Conservation (phyloP, 257 asterid species). For the Fraxinus cuspidata region DNA sequence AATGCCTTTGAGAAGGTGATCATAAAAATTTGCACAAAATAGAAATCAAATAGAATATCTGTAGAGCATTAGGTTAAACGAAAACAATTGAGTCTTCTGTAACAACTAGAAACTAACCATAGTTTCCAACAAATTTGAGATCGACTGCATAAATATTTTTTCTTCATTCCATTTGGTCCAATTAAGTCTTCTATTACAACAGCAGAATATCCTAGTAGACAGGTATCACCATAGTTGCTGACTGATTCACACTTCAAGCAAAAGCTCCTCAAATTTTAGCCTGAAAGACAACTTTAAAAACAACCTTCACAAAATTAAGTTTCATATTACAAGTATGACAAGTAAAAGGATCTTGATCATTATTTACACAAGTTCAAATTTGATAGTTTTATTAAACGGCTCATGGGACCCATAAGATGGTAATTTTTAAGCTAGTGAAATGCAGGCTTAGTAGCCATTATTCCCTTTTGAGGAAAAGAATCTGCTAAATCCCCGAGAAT, state of each 20-base stretch:
- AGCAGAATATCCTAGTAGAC: too few species aligned
- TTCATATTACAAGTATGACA: slow-evolving; percentile 32
- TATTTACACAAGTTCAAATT: slow-evolving; percentile 43
- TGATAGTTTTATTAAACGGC: slow-evolving; percentile 26
- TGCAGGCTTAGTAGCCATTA: slow-evolving; percentile 41
- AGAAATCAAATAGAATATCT: too few species aligned
- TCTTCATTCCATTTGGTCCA: too few species aligned
- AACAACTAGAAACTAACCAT: too few species aligned
- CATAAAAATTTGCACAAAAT: too few species aligned
- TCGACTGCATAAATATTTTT: neutral
- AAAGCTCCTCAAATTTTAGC: slow-evolving; percentile 14
- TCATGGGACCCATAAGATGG: slow-evolving; percentile 3
- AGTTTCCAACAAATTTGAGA: neutral
- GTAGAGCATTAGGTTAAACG: too few species aligned
- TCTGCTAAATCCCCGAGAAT: slow-evolving; percentile 74
- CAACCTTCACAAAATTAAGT: slow-evolving; percentile 29
- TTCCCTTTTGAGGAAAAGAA: slow-evolving; percentile 77
- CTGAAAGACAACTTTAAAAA: neutral
- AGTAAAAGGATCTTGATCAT: slow-evolving; percentile 18
- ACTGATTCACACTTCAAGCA: slow-evolving; percentile 17
- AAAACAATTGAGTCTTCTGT: too few species aligned
- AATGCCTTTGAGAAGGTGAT: too few species aligned
- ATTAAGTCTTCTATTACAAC: too few species aligned
- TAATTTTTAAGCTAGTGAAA: slow-evolving; percentile 11
- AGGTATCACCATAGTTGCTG: neutral